These are phyloP conservation scores for Polychytrium aggregatum DNA, from an alignment of 192 early-diverging fungal genomes.

Conservation along the genomic window DNA sequence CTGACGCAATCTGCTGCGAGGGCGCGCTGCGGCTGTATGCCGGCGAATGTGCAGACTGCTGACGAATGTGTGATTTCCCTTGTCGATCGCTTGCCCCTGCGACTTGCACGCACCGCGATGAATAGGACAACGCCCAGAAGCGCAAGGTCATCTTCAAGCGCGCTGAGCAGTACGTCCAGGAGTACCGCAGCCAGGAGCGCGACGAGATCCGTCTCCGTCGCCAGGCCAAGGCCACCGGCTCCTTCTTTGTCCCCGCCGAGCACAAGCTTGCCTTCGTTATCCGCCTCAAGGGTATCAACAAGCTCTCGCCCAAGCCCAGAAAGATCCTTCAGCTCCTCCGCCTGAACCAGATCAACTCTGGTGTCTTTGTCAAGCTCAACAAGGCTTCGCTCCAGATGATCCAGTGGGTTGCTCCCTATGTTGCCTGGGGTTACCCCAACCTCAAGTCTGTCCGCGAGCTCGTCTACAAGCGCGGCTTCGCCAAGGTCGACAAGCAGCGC, in stretches of 20 bases:
- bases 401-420: constrained; percentile 90
- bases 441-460: constrained; percentile 97
- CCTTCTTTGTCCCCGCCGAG: constrained; percentile 92
- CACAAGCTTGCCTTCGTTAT: constrained; percentile 96
- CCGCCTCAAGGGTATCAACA: constrained; percentile 99
- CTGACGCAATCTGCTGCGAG: constrained; percentile 25
- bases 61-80: background rate
- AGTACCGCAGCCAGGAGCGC: constrained; percentile 84
- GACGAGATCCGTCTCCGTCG: constrained; percentile 86
- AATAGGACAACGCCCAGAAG: constrained; percentile 44
- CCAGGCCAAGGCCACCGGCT: constrained; percentile 80
- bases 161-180: constrained; percentile 96
- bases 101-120: background rate
- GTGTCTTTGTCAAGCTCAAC: constrained; percentile 89
- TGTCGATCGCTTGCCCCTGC: background rate
- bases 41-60: no score
- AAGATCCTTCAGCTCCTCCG: constrained; percentile 99
- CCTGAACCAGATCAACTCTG: constrained; percentile 99
- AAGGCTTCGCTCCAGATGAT: constrained; percentile 97
- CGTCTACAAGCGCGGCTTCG: constrained; percentile 99
- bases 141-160: constrained; percentile 98
- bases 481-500: constrained; percentile 96
- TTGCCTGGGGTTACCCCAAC: constrained; percentile 88
- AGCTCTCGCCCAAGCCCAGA: constrained; percentile 97
- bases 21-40: background rate